phyloP scores from a whole-genome alignment of 2,329 filamentous ascomycete genomes.

The Cordyceps cicadae region DNA sequence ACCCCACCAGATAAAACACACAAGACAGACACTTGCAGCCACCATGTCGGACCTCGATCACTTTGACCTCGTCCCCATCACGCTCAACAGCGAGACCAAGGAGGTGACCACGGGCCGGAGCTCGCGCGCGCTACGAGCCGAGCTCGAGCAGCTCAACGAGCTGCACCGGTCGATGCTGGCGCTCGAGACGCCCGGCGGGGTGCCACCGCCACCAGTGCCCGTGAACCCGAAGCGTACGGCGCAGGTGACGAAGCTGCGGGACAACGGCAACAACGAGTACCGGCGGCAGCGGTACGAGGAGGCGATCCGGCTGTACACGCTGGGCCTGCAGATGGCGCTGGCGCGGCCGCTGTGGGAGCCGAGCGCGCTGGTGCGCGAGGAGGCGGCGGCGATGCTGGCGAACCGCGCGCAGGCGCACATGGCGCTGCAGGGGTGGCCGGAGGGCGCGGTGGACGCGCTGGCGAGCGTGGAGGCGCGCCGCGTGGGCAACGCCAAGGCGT shows the following conservation, averaged over 20 bases:
- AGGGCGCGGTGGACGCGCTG: slow-evolving; percentile 81
- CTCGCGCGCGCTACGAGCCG: slow-evolving; percentile 46
- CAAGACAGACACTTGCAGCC: not conserved
- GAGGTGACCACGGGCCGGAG: slow-evolving; percentile 47
- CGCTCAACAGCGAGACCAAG: slow-evolving; percentile 75
- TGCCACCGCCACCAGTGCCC: slow-evolving; percentile 80
- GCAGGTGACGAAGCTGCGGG: slow-evolving; percentile 83
- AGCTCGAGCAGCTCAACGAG: slow-evolving; percentile 39
- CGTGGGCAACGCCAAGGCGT: slow-evolving; percentile 84
- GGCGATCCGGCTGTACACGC: slow-evolving; percentile 70
- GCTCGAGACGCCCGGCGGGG: slow-evolving; percentile 51
- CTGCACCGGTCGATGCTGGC: slow-evolving; percentile 13
- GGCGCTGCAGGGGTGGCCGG: slow-evolving; percentile 71
- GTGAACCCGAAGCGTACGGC: slow-evolving; percentile 88
- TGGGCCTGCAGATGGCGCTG: slow-evolving; percentile 86
- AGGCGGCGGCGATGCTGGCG: slow-evolving; percentile 68
- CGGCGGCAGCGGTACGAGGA: slow-evolving; percentile 68
- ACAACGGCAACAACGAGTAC: slow-evolving; percentile 75
- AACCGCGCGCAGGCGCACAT: slow-evolving; percentile 90
- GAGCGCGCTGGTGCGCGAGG: slow-evolving; percentile 71
- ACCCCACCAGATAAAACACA: not conserved
- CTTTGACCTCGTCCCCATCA: slow-evolving; percentile 75
- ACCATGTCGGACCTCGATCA: slow-evolving; percentile 55
- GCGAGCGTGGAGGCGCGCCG: slow-evolving; percentile 80
- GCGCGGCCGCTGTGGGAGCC: slow-evolving; percentile 83